Percentiles rank a stretch among this genome's conserved stretches.
Evolutionary conservation across 2,329 filamentous ascomycete genomes (phyloP).

Genomic region (Thielaviopsis ethacetica): DNA sequence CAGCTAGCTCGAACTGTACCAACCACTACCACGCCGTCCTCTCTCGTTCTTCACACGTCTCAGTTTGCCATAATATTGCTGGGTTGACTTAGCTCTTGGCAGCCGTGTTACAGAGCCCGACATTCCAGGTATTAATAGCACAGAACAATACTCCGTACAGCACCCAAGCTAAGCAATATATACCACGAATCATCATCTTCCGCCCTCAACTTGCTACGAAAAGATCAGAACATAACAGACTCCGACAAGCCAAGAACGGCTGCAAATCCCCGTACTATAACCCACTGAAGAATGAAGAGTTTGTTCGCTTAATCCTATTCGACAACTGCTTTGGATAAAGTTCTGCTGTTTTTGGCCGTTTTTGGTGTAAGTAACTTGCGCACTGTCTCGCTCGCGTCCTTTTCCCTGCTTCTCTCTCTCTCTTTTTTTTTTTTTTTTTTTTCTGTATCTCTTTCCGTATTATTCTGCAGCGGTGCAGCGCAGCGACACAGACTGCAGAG

Average conservation of each 20-base stretch:
- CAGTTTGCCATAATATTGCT: background rate
- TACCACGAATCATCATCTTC: background rate
- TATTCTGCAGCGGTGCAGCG: background rate
- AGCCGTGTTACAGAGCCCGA: background rate
- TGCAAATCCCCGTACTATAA: background rate
- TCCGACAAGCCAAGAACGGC: background rate
- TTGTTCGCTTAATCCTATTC: slow-evolving; percentile 3
- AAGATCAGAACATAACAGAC: background rate
- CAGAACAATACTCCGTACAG: too few relatives aligned
- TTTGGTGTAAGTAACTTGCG: background rate
- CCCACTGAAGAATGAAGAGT: background rate
- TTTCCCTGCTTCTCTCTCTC: background rate
- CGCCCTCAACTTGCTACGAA: background rate
- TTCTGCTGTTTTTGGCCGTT: background rate
- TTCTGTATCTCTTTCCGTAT: background rate
- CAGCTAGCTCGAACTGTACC: background rate
- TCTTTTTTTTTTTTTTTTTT: background rate
- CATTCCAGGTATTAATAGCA: background rate
- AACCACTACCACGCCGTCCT: background rate
- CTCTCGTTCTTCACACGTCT: background rate
- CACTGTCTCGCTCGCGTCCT: background rate
- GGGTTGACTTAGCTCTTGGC: background rate
- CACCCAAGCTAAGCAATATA: too few relatives aligned
- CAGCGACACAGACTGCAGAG: background rate
- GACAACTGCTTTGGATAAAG: background rate